phyloP scores from a whole-genome alignment of 2,329 filamentous ascomycete genomes.

The Orbilia quercus region DNA sequence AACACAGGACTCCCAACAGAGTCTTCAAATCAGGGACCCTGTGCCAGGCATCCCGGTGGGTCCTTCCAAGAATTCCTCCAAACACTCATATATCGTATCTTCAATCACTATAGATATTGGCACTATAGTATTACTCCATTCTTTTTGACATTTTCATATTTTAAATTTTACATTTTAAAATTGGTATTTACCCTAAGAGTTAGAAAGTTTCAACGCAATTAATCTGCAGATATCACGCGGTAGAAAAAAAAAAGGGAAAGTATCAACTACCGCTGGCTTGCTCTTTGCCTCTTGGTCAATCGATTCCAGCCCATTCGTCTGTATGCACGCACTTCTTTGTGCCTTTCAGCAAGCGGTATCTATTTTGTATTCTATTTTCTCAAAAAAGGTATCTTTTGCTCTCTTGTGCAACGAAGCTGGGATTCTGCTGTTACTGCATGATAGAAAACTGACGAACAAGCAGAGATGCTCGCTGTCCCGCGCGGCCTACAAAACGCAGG shows the following conservation, averaged over 20 bases:
- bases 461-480: constrained; percentile 24
- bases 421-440: constrained; percentile 8
- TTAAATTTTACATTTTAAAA: too few species aligned
- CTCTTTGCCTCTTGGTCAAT: not conserved
- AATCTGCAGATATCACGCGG: constrained; percentile 20
- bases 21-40: constrained; percentile 8
- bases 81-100: too few species aligned
- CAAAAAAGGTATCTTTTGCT: too few species aligned
- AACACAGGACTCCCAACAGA: constrained; percentile 40
- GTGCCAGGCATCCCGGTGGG: constrained; percentile 28
- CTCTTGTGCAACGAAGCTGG: constrained; percentile 24
- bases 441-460: constrained; percentile 1
- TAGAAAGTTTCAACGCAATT: not conserved
- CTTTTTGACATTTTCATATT: too few species aligned
- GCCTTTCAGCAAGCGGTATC: too few species aligned
- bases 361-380: too few species aligned
- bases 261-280: too few species aligned
- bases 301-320: not conserved
- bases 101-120: too few species aligned
- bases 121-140: too few species aligned
- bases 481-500: constrained; percentile 55
- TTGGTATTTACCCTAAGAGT: not conserved
- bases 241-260: constrained; percentile 5
- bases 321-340: too few species aligned
- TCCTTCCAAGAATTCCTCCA: not conserved